These are phyloP conservation scores for Middelhovenomyces tepae DNA, from an alignment of 805 yeast species.

Conservation along the genomic window DNA sequence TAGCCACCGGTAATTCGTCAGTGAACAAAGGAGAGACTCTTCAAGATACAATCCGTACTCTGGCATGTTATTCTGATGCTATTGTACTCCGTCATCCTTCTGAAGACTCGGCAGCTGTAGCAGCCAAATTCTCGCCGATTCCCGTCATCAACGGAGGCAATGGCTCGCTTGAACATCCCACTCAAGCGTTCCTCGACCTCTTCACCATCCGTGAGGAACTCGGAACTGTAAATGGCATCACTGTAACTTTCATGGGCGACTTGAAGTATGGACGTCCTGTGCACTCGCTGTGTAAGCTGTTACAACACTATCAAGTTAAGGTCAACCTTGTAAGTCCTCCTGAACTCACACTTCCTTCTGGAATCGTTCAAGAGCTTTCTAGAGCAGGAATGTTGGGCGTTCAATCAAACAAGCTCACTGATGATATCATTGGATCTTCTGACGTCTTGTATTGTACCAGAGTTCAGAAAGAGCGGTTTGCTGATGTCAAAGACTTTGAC, in stretches of 20 bases:
- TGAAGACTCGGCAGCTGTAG: conserved; percentile 84
- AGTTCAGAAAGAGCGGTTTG: conserved; percentile 94
- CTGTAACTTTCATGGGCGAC: conserved; percentile 98
- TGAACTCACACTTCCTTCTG: conserved; percentile 76
- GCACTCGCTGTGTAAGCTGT: conserved; percentile 85
- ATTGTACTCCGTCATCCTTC: conserved; percentile 95
- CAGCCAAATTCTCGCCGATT: conserved; percentile 93
- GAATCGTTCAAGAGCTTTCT: conserved; percentile 56
- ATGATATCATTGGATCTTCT: conserved; percentile 76
- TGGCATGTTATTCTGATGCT: conserved; percentile 95
- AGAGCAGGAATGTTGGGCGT: conserved; percentile 58
- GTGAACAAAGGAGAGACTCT: conserved; percentile 97
- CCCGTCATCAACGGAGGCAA: conserved; percentile 98
- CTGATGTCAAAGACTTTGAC: conserved; percentile 65
- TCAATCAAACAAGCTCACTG: conserved; percentile 72
- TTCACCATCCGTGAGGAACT: conserved; percentile 98
- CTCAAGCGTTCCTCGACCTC: conserved; percentile 94
- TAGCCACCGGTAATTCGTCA: conserved; percentile 79
- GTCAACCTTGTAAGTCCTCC: conserved; percentile 86
- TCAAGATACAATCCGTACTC: conserved; percentile 91
- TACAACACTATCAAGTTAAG: conserved; percentile 87
- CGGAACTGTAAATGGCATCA: conserved; percentile 96
- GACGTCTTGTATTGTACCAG: conserved; percentile 97
- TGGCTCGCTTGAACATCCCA: conserved; percentile 97
- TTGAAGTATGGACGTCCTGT: conserved; percentile 97